phyloP scores from a whole-genome alignment of 345 rosid genomes.

The Ceriops tagal region DNA sequence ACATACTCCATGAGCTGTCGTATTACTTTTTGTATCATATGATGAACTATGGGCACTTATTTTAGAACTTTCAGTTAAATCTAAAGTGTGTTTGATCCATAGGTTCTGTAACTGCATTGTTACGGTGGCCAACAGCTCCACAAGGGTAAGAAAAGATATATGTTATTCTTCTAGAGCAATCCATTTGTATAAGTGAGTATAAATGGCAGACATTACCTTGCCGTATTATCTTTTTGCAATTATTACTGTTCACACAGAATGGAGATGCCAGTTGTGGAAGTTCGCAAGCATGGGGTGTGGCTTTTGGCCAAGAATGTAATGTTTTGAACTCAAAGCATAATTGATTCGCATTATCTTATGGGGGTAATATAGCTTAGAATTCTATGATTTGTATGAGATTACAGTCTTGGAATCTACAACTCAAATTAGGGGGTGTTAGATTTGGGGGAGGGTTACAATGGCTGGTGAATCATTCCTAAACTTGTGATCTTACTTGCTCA shows the following conservation, averaged over 20 bases:
- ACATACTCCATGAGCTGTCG: not conserved
- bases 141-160: conserved; percentile 49
- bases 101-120: conserved; percentile 74
- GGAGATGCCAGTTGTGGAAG: conserved; percentile 93
- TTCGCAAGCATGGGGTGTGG: conserved; percentile 78
- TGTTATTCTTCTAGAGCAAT: not conserved
- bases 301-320: conserved; percentile 83
- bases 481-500: not conserved
- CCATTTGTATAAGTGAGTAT: conserved; percentile 6
- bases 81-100: conserved; percentile 13
- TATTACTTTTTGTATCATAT: not conserved
- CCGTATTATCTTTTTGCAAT: conserved; percentile 17
- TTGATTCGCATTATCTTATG: conserved; percentile 21
- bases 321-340: conserved; percentile 26
- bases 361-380: not conserved
- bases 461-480: not conserved
- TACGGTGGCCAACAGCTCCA: conserved; percentile 96
- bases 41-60: not conserved
- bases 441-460: no score
- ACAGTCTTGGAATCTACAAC: no score
- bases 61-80: conserved; percentile 11
- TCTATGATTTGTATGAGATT: no score
- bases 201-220: not conserved
- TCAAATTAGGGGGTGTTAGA: not conserved
- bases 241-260: conserved; percentile 45